A percentile compares a stretch with the other conserved stretches of the same genome.
Evolutionary conservation across 2,329 filamentous ascomycete species (phyloP).

Genomic region (Monosporascus ibericus): DNA sequence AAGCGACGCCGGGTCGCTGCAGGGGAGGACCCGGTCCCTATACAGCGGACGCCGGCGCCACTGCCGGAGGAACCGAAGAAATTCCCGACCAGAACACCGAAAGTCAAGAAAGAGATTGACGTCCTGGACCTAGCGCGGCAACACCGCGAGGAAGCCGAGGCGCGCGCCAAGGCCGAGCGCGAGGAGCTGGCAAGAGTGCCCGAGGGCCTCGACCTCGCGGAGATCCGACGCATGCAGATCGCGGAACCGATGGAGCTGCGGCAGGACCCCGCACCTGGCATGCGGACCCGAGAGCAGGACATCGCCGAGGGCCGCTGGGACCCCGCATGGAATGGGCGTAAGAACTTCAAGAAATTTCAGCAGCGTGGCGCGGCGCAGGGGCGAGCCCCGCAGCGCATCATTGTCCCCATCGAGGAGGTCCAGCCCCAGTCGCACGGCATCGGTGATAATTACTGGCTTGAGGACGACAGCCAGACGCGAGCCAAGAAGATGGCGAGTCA

Average conservation of each 20-base stretch:
- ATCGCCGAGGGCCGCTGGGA: constrained; percentile 64
- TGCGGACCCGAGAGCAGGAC: constrained; percentile 41
- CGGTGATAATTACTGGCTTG: constrained; percentile 71
- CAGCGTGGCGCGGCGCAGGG: constrained; percentile 45
- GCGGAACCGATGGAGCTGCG: constrained; percentile 71
- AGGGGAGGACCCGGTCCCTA: constrained; percentile 40
- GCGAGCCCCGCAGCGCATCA: constrained; percentile 40
- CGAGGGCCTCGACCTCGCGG: constrained; percentile 64
- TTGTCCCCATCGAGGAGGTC: constrained; percentile 67
- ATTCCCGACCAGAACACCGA: constrained; percentile 35
- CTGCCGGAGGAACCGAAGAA: constrained; percentile 29
- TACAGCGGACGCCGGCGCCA: constrained; percentile 21
- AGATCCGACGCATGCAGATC: constrained; percentile 67
- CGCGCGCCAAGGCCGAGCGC: constrained; percentile 48
- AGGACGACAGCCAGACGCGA: constrained; percentile 36
- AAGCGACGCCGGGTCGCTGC: constrained; percentile 70
- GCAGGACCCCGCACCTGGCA: constrained; percentile 19
- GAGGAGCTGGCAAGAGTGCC: constrained; percentile 45
- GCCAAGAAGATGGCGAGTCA: constrained; percentile 23
- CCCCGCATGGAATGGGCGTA: constrained; percentile 84
- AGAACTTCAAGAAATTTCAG: constrained; percentile 91
- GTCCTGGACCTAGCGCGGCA: constrained; percentile 61
- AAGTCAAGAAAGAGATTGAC: constrained; percentile 56
- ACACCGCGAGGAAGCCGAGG: constrained; percentile 60
- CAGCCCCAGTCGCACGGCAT: constrained; percentile 66